Evolutionary conservation across 2,329 filamentous ascomycete genomes (phyloP).

Genomic region (Talaromyces pinophilus): DNA sequence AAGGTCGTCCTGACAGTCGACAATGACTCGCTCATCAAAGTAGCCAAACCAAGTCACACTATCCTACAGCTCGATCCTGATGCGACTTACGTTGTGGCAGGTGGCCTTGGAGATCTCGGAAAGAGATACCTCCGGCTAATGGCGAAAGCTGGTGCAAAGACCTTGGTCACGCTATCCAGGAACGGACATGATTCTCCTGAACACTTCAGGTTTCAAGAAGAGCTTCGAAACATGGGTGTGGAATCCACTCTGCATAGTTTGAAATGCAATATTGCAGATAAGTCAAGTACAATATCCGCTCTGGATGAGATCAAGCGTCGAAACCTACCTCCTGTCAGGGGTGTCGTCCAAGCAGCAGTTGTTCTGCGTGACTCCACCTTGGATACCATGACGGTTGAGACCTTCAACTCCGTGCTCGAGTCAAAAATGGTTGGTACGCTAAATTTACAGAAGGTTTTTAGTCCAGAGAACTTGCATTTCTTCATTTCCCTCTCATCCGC

Average conservation of each 20-base stretch:
- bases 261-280: background rate
- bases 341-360: constrained; percentile 36
- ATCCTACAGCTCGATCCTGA: background rate
- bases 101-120: constrained; percentile 29
- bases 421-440: constrained; percentile 45
- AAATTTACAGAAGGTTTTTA: constrained; percentile 29
- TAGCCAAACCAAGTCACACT: background rate
- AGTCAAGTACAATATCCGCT: background rate
- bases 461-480: constrained; percentile 36
- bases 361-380: constrained; percentile 25
- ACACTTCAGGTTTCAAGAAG: background rate
- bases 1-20: background rate
- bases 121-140: constrained; percentile 28
- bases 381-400: constrained; percentile 14
- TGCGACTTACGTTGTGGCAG: constrained; percentile 28
- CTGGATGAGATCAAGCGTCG: background rate
- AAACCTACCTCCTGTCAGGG: constrained; percentile 32
- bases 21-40: background rate
- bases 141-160: constrained; percentile 28
- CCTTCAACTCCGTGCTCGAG: constrained; percentile 30
- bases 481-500: constrained; percentile 42
- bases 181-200: constrained; percentile 25
- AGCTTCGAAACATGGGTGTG: background rate
- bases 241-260: background rate
- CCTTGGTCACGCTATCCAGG: constrained; percentile 33